phyloP scores from a whole-genome alignment of 306 rosid species.

The Geum urbanum region DNA sequence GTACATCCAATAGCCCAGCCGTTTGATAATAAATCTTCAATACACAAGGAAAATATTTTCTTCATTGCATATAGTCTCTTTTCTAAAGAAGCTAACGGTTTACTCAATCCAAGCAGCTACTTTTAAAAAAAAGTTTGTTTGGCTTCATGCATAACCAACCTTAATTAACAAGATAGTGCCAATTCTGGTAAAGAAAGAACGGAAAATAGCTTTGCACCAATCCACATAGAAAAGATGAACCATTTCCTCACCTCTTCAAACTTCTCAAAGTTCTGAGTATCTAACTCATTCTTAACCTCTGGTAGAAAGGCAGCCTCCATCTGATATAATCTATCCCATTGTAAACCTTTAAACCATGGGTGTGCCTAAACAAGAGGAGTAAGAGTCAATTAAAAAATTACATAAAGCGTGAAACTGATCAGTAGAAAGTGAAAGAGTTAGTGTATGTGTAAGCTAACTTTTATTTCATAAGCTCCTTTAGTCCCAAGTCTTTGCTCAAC shows the following conservation, averaged over 20 bases:
- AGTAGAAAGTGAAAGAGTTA: not conserved
- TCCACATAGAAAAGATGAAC: not conserved
- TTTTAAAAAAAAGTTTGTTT: not conserved
- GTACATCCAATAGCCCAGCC: not conserved
- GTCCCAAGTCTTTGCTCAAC: slow-evolving; percentile 86
- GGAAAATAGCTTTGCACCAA: not conserved
- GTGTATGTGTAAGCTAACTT: slow-evolving; percentile 35
- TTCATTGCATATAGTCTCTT: not conserved
- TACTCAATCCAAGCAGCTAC: not conserved
- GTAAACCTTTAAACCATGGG: slow-evolving; percentile 71
- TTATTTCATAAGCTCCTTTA: slow-evolving; percentile 79
- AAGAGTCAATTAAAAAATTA: slow-evolving; percentile 8
- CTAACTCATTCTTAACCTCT: slow-evolving; percentile 80
- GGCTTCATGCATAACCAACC: not conserved
- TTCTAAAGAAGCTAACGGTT: not conserved
- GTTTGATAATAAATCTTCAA: not conserved
- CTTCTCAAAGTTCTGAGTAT: slow-evolving; percentile 84
- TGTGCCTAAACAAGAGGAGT: slow-evolving; percentile 54
- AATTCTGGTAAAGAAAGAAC: not conserved
- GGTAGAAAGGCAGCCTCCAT: slow-evolving; percentile 88
- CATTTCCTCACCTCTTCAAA: slow-evolving; percentile 65
- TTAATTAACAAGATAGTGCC: not conserved
- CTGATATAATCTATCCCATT: slow-evolving; percentile 76
- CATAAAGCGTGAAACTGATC: not conserved
- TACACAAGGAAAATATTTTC: not conserved